Evolutionary conservation across 129 eudicot species (phyloP).

Genomic region (Arctium minus): DNA sequence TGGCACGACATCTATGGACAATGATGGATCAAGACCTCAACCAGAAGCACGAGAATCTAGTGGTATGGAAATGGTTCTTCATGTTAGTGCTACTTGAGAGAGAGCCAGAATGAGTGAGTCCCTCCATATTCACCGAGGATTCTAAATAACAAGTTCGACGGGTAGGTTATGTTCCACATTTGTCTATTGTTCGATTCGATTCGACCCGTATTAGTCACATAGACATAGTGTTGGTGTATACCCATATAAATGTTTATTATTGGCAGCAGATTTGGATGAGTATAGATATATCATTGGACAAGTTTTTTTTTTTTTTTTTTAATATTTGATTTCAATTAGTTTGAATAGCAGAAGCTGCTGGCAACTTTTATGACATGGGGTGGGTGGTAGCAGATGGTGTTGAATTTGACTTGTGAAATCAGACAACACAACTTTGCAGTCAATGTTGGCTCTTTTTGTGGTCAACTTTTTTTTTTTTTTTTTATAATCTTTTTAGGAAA

Average conservation of each 20-base stretch:
- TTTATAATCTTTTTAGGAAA: background rate
- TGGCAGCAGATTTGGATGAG: constrained; percentile 35
- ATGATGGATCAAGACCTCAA: constrained; percentile 44
- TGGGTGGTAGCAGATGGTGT: background rate
- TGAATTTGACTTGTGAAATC: constrained; percentile 9
- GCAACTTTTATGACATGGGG: background rate
- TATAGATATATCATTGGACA: constrained; percentile 29
- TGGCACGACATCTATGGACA: constrained; percentile 17
- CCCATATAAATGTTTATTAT: constrained; percentile 23
- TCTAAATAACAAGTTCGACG: background rate
- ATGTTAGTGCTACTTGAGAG: constrained; percentile 56
- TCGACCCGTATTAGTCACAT: constrained; percentile 20
- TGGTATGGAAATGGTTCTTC: constrained; percentile 42
- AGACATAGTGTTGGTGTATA: constrained; percentile 37
- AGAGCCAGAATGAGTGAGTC: background rate
- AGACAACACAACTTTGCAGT: constrained; percentile 10
- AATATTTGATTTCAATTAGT: background rate
- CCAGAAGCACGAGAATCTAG: constrained; percentile 38
- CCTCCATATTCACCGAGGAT: background rate
- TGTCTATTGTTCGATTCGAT: background rate
- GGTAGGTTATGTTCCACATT: background rate
- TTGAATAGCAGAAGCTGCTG: background rate
- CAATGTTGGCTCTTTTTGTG: constrained; percentile 2
- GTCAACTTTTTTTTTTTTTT: constrained; percentile 10
- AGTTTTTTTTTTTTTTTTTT: background rate